Evolutionary conservation across 2,329 filamentous ascomycete species (phyloP).

Genomic region (Chrysoporthe austroafricana): DNA sequence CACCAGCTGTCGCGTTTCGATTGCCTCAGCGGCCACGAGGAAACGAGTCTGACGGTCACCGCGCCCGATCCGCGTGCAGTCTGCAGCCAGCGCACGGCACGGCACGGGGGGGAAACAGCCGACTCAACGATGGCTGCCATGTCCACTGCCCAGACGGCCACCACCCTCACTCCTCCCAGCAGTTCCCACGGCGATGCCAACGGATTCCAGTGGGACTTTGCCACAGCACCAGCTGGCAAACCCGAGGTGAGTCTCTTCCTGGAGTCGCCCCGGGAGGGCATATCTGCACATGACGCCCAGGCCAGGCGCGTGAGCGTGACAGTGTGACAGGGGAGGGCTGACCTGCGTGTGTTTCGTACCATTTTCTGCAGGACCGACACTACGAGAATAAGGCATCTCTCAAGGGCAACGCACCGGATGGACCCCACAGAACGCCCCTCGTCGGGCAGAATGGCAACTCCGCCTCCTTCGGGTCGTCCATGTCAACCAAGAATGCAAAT

Average conservation of each 20-base stretch:
- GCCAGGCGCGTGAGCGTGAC: constrained; percentile 5
- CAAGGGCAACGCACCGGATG: constrained; percentile 25
- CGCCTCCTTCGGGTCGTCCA: constrained; percentile 13
- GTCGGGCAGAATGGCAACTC: constrained; percentile 28
- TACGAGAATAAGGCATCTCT: constrained; percentile 26
- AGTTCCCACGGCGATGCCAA: constrained; percentile 54
- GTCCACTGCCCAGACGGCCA: constrained; percentile 52
- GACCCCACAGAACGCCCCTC: constrained; percentile 27
- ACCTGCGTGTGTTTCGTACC: constrained; percentile 8
- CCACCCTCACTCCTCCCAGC: constrained; percentile 53
- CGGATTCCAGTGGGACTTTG: constrained; percentile 49
- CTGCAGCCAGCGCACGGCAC: background rate
- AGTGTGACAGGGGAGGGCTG: constrained; percentile 12
- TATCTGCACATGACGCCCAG: constrained; percentile 6
- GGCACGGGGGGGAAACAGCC: constrained; percentile 23
- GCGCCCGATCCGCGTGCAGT: background rate
- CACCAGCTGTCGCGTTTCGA: constrained; percentile 12
- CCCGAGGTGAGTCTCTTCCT: constrained; percentile 42
- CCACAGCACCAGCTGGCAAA: constrained; percentile 32
- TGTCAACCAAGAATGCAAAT: constrained; percentile 21
- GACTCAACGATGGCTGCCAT: constrained; percentile 54
- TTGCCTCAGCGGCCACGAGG: constrained; percentile 26
- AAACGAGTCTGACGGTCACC: constrained; percentile 10
- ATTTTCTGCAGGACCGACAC: constrained; percentile 25
- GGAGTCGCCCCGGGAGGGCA: background rate